phyloP scores from a whole-genome alignment of 768 basidiomycete species.

The Russula olivacea region DNA sequence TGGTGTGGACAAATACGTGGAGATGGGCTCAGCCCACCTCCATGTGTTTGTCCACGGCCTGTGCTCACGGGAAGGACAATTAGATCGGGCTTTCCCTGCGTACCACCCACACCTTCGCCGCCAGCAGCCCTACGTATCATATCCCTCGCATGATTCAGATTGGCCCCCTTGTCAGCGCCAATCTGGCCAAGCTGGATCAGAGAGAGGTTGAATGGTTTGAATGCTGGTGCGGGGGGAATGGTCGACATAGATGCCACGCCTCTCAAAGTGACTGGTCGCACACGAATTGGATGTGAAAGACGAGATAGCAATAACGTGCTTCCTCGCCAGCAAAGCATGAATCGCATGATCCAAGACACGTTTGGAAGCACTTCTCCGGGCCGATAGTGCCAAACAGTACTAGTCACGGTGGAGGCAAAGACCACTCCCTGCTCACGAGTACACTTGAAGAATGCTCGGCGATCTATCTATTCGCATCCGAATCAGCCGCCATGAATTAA shows the following conservation, averaged over 20 bases:
- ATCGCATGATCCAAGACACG: neutral
- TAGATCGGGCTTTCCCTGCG: constrained; percentile 59
- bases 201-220: constrained; percentile 79
- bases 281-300: neutral
- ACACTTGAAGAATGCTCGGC: too few relatives aligned
- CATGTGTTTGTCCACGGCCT: too few relatives aligned
- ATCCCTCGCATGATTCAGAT: constrained; percentile 75
- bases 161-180: constrained; percentile 63
- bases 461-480: too few relatives aligned
- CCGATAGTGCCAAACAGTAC: neutral
- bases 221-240: constrained; percentile 31
- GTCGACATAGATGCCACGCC: constrained; percentile 5
- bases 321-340: constrained; percentile 3
- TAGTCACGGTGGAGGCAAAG: too few relatives aligned
- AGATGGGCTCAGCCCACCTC: too few relatives aligned
- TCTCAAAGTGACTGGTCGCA: neutral
- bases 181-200: constrained; percentile 84
- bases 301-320: neutral
- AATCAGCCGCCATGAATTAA: too few relatives aligned
- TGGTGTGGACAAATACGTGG: constrained; percentile 27
- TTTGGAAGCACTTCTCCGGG: neutral
- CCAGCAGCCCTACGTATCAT: constrained; percentile 69
- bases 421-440: too few relatives aligned
- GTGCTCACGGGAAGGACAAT: constrained; percentile 71
- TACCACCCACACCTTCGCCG: constrained; percentile 26